A percentile compares a stretch with the other conserved stretches of the same genome.
These are phyloP conservation scores for Penicillium canescens DNA, from an alignment of 495 filamentous ascomycete species.

Conservation along the genomic window DNA sequence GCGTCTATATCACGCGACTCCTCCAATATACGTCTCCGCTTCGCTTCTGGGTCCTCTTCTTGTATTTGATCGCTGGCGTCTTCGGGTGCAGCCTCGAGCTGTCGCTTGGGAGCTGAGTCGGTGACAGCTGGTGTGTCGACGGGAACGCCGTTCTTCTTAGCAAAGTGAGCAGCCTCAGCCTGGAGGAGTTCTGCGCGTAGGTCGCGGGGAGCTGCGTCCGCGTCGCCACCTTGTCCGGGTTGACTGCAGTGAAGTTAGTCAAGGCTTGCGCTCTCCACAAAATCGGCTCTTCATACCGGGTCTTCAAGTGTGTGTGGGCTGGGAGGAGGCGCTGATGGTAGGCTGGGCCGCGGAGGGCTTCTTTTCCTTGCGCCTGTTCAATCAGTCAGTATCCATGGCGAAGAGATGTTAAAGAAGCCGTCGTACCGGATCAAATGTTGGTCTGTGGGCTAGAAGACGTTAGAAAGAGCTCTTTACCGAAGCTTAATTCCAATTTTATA, in stretches of 20 bases:
- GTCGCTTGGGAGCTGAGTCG: conserved; percentile 60
- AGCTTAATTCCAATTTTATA: not conserved
- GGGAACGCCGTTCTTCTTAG: conserved; percentile 71
- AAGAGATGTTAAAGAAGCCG: conserved; percentile 16
- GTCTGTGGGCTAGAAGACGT: conserved; percentile 63
- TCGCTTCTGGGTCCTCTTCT: conserved; percentile 72
- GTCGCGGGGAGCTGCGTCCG: conserved; percentile 61
- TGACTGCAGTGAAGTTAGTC: conserved; percentile 52
- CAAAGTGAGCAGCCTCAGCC: conserved; percentile 84
- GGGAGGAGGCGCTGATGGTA: conserved; percentile 96
- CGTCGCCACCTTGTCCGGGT: conserved; percentile 84
- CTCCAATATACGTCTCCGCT: conserved; percentile 83
- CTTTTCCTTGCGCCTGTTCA: conserved; percentile 83
- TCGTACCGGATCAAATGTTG: conserved; percentile 88
- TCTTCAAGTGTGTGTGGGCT: conserved; percentile 88
- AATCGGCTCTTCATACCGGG: conserved; percentile 51
- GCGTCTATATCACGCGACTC: conserved; percentile 90
- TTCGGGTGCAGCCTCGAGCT: conserved; percentile 53
- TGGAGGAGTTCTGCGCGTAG: conserved; percentile 86
- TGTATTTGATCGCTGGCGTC: conserved; percentile 32
- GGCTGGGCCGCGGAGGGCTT: conserved; percentile 87
- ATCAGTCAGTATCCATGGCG: conserved; percentile 10
- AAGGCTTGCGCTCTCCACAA: conserved; percentile 1
- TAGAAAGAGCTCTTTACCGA: conserved; percentile 15
- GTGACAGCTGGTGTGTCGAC: conserved; percentile 38